These are phyloP conservation scores for Aechmea fasciata DNA, from an alignment of 176 grass and related monocot genomes.

Conservation along the genomic window DNA sequence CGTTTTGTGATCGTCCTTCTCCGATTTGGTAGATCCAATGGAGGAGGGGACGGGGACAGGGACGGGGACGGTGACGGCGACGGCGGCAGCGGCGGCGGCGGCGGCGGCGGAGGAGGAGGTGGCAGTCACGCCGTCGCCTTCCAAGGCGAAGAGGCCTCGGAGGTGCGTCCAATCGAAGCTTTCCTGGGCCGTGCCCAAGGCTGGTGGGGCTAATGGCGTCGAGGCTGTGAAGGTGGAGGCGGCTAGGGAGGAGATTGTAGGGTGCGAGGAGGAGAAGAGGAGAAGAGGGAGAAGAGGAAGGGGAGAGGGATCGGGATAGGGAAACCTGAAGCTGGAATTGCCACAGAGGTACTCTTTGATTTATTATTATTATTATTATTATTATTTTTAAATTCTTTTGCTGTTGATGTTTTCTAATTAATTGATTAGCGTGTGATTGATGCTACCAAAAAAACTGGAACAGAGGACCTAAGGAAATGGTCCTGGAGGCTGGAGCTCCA, in stretches of 20 bases:
- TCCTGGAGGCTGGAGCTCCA: too few relatives aligned
- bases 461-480: too few relatives aligned
- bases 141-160: conserved; percentile 18
- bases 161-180: conserved; percentile 61
- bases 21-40: not conserved
- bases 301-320: conserved; percentile 17
- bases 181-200: conserved; percentile 29
- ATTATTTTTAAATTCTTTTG: not conserved
- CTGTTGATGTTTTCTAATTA: conserved; percentile 30
- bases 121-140: conserved; percentile 22
- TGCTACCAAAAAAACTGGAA: too few relatives aligned
- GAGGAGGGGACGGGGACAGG: not conserved
- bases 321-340: conserved; percentile 10
- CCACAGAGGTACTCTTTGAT: conserved; percentile 29
- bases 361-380: conserved; percentile 2
- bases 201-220: conserved; percentile 3
- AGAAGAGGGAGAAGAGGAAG: conserved; percentile 3
- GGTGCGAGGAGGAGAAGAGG: conserved; percentile 9
- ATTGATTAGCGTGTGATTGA: too few relatives aligned
- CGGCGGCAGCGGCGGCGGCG: not conserved
- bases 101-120: not conserved
- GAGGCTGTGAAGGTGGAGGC: conserved; percentile 6
- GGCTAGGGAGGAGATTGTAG: conserved; percentile 4
- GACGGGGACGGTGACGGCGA: not conserved
- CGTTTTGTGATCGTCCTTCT: not conserved